Evolutionary conservation across 176 grass and related monocot species (phyloP), one percentile per base, ranked within the genome.

Genomic region (Lolium perenne): DNA sequence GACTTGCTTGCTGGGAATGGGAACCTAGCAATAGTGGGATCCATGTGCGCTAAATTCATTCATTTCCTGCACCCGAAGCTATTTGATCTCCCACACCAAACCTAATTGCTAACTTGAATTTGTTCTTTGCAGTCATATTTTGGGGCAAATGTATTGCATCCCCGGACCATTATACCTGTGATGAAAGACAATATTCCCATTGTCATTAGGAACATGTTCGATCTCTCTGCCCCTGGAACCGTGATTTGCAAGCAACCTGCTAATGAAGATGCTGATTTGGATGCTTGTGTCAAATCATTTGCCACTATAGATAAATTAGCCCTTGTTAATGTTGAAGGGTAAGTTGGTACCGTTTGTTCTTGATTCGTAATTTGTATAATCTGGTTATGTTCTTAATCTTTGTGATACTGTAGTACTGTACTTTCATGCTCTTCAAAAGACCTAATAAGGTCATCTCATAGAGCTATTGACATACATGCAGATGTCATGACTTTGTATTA

Each of bases 311-410:
- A 98, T 59, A 98, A 89, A 22, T 89, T 98, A 83, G 96, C 96
- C 29, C 96, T 98, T 84, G 93, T 98, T 83, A 98, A 98, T 80
- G 96, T 98, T 81, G 96, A 98, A 87, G 96, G 96, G 93, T 98
- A 84, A 87, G 90, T 60, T 70, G 68, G 49, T 67, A 78, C 55
- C 2, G 8, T 76, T 86, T 80, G 1, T 54, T 47, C 75, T 78
- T 90, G 7, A 51, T 17, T 45, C 17, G 21, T 76, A 49, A 61
- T 61, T 76, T 74, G 23, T 77, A 83, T 53, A 82, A 45, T 79
- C 26, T 17, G 26, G 66, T 64, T 76, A 26, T 77, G 41, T 38
- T 66, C 74, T 81, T 74, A 67, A 38, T 48, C 50, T 74, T 29
- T 51, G 58, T 80, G 76, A 38, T 16, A 56, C 29, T 54, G 1